Evolutionary conservation across 1,139 yeast species (phyloP).

Genomic region (Starmera stellimalicola): DNA sequence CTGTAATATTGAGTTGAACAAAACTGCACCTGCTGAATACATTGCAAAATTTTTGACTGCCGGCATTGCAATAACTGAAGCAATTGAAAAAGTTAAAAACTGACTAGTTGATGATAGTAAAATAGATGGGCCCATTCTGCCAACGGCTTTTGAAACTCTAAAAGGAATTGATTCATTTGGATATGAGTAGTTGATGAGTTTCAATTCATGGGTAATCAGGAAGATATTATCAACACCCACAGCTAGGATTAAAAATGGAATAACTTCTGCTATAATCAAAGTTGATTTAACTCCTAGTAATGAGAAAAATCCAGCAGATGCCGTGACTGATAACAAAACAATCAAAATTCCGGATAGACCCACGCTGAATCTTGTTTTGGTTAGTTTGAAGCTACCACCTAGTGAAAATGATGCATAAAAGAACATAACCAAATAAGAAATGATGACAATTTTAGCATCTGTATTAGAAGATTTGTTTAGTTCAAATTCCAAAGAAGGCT

Average conservation of each 20-base stretch:
- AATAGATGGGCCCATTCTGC: slow-evolving; percentile 81
- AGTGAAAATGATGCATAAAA: slow-evolving; percentile 78
- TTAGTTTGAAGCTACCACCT: slow-evolving; percentile 42
- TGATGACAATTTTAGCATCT: slow-evolving; percentile 57
- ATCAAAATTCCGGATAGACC: slow-evolving; percentile 78
- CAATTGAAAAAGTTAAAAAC: slow-evolving; percentile 65
- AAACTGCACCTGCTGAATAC: slow-evolving; percentile 81
- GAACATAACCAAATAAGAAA: slow-evolving; percentile 86
- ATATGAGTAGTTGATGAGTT: slow-evolving; percentile 37
- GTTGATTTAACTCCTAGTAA: slow-evolving; percentile 73
- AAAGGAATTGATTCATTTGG: slow-evolving; percentile 38
- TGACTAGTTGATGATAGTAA: slow-evolving; percentile 70
- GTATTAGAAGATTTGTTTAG: slow-evolving; percentile 74
- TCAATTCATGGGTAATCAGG: slow-evolving; percentile 71
- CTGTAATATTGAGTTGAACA: slow-evolving; percentile 69
- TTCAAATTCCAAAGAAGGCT: slow-evolving; percentile 75
- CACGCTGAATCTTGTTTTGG: slow-evolving; percentile 62
- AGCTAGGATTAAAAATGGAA: slow-evolving; percentile 89
- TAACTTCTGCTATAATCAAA: slow-evolving; percentile 89
- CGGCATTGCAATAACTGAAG: slow-evolving; percentile 83
- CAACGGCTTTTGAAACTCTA: slow-evolving; percentile 55
- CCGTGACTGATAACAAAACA: slow-evolving; percentile 67
- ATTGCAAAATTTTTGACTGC: slow-evolving; percentile 90
- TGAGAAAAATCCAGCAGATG: slow-evolving; percentile 80
- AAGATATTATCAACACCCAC: slow-evolving; percentile 94